Conservation (phyloP, 1,139 yeast species). For the Sugiyamaella neomexicana region DNA sequence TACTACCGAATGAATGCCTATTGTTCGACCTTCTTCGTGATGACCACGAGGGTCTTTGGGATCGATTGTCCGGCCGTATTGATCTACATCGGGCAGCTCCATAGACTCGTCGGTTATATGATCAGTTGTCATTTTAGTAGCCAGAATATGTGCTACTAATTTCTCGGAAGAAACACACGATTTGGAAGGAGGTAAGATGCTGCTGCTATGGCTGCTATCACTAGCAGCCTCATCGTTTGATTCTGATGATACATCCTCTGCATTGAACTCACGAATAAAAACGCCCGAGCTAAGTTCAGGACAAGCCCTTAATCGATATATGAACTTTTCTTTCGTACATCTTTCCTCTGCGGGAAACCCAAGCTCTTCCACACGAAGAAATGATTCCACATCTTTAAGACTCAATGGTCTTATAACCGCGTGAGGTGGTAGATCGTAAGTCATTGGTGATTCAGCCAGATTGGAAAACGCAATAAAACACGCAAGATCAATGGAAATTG, state of each 20-base stretch:
- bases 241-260: conserved; percentile 9
- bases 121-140: conserved; percentile 63
- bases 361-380: conserved; percentile 58
- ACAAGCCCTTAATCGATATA: conserved; percentile 72
- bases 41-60: conserved; percentile 59
- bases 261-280: conserved; percentile 65
- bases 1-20: conserved; percentile 83
- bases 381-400: conserved; percentile 64
- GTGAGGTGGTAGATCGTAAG: conserved; percentile 52
- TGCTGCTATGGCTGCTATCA: not conserved
- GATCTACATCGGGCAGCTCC: conserved; percentile 53
- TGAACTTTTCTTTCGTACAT: conserved; percentile 60
- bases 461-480: too few species aligned
- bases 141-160: conserved; percentile 80
- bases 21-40: conserved; percentile 66
- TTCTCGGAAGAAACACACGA: conserved; percentile 51
- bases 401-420: conserved; percentile 82
- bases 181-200: conserved; percentile 46
- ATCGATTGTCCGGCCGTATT: conserved; percentile 27
- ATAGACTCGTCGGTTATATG: conserved; percentile 65
- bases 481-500: too few species aligned
- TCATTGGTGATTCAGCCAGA: conserved; percentile 19
- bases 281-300: conserved; percentile 92
- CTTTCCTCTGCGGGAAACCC: conserved; percentile 71
- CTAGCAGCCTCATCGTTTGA: conserved; percentile 17